Base-by-base conservation (phyloP, 2,329 filamentous ascomycete genomes). In the Aquanectria penicillioides region DNA sequence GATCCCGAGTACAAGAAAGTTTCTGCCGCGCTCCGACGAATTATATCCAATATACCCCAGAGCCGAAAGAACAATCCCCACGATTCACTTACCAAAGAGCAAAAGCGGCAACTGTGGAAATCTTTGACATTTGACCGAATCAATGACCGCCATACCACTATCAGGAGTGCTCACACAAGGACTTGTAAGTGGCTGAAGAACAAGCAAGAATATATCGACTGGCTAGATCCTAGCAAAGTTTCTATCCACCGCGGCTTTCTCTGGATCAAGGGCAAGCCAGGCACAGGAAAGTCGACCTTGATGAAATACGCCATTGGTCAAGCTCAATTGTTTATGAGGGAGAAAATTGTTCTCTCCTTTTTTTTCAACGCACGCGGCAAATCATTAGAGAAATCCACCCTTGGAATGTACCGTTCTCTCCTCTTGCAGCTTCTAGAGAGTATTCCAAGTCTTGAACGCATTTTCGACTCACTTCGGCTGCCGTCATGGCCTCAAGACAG, bases 321-420 rank as follows among this genome's bases (percentile, higher is more conserved):
- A 18, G 31, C 31, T 5, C 29, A 62, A 25, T 41, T 59, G 15
- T 34, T 12, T 12, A 57, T 48, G 23, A 66, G 17, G 13, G 28
- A 59, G 3, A 26, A 13, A 0, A 46, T 69, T 1, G 57, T 78
- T 2, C 51, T 80, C 1, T 79, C 75, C 1, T 83, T 82, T 67
- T 84, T 83, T 69, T 84, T 84, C 73, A 79, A 82, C 48, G 81
- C 80, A 0, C 68, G 80, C 48, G 81, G 81, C 0, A 67, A 71
- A 0, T 25, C 67, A 6, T 65, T 81, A 5, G 80, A 86, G 56
- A 81, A 74, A 57, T 77, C 81, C 0, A 73, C 73, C 0, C 13
- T 71, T 0, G 83, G 84, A 4, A 74, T 86, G 64, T 84, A 83
- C 62, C 77, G 81, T 6, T 81, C 81, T 0, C 61, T 86, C 6